Base-by-base conservation (phyloP, 129 eudicot genomes). In the Dittrichia graveolens region DNA sequence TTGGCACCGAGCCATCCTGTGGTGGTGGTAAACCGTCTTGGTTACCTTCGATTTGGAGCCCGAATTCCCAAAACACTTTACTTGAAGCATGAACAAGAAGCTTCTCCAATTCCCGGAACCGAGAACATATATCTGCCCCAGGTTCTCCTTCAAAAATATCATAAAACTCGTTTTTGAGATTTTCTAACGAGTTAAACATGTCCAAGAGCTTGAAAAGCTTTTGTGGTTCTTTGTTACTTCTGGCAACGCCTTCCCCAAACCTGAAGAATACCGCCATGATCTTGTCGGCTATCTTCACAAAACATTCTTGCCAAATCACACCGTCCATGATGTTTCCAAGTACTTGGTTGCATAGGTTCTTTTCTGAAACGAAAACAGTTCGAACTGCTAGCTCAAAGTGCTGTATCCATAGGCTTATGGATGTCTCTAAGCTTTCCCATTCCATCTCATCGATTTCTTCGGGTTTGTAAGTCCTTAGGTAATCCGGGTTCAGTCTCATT, bases 221-320 rank as follows among this genome's bases (percentile, higher is more conserved):
- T 53, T 90, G 96, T 4, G 96, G 96, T 61, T 87, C 96, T 75
- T 90, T 90, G 76, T 74, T 81, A 81, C 96, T 90, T 71, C 94
- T 63, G 8, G 96, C 91, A 44, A 90, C 91, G 7, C 94, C 96
- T 72, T 90, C 96, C 2, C 96, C 96, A 19, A 90, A 90, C 34
- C 96, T 77, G 58, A 90, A 90, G 75, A 90, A 90, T 8, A 90
- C 94, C 0, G 96, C 96, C 96, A 90, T 90, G 81, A 90, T 90
- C 53, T 90, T 90, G 79, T 90, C 96, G 0, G 96, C 85, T 0
- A 85, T 85, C 65, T 90, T 90, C 11, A 85, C 76, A 69, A 90
- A 90, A 60, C 96, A 90, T 73, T 90, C 96, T 9, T 84, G 84
- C 96, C 96, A 90, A 67, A 90, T 70, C 24, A 75, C 34, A 3